Evolutionary conservation across 768 basidiomycete species (phyloP).

Genomic region (Gyrodon lividus): DNA sequence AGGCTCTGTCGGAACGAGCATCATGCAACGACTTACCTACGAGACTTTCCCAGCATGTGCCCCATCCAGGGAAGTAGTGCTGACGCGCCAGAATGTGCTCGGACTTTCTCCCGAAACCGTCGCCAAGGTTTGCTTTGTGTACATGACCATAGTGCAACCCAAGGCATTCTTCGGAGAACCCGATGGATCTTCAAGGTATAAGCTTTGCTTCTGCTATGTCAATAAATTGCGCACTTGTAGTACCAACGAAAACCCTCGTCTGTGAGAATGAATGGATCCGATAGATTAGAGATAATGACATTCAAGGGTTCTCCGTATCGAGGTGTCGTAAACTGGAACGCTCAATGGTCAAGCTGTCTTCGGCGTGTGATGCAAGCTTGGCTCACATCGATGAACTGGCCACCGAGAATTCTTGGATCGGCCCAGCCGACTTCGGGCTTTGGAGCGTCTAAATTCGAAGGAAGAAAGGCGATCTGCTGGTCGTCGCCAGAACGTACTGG

Average conservation of each 20-base stretch:
- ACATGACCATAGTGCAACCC: constrained; percentile 74
- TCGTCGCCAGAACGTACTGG: constrained; percentile 14
- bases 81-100: constrained; percentile 78
- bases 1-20: not conserved
- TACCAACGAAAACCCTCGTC: constrained; percentile 69
- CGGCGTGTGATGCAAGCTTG: not conserved
- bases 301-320: constrained; percentile 80
- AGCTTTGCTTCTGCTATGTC: not conserved
- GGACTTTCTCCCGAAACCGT: constrained; percentile 67
- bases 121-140: constrained; percentile 81
- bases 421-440: constrained; percentile 41
- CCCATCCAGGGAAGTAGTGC: constrained; percentile 73
- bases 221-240: constrained; percentile 47
- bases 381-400: constrained; percentile 73
- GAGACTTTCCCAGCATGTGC: constrained; percentile 87
- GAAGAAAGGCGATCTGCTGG: constrained; percentile 10
- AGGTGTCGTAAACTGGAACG: constrained; percentile 59
- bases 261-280: constrained; percentile 79
- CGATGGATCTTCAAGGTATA: constrained; percentile 58
- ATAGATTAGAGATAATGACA: constrained; percentile 73
- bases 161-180: constrained; percentile 80
- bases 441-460: constrained; percentile 13
- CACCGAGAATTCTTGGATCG: constrained; percentile 75
- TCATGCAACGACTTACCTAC: constrained; percentile 41
- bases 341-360: not conserved